Base-by-base conservation (phyloP, 352 stramenopile species). In the Phytopythium helicoides region DNA sequence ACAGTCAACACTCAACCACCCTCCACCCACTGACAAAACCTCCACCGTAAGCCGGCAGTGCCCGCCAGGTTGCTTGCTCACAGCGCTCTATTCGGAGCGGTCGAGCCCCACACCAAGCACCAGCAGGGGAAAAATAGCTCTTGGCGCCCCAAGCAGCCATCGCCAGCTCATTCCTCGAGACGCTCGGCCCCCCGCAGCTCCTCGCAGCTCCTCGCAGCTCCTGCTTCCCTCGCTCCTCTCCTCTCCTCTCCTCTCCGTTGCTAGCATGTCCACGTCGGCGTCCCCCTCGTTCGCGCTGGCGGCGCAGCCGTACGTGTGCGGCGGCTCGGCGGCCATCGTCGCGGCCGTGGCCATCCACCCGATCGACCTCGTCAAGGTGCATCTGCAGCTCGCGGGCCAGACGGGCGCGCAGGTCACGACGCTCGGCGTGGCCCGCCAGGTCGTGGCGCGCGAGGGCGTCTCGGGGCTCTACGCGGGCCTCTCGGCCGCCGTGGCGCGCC, bases 321-420 rank as follows among this genome's bases (percentile, higher is more conserved):
- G 84, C 47, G 84, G 84, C 26, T 80, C 77, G 11, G 69, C 84
- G 1, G 81, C 84, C 11, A 76, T 92, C 22, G 82, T 94, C 47
- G 81, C 84, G 11, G 81, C 84, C 33, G 56, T 90, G 10, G 81
- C 76, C 50, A 94, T 97, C 66, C 86, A 96, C 65, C 89, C 89
- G 33, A 95, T 97, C 56, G 89, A 97, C 56, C 71, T 96, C 38
- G 87, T 94, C 64, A 97, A 97, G 68, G 87, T 96, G 45, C 86
- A 94, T 34, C 56, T 97, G 37, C 89, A 97, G 61, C 66, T 97
- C 39, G 83, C 83, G 8, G 86, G 84, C 31, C 82, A 96, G 50
- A 87, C 75, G 8, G 78, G 81, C 38, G 62, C 80, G 39, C 92
- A 91, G 41, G 82, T 92, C 40, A 87, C 81, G 37, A 76, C 76